Evolutionary conservation across 352 stramenopile genomes (phyloP), one percentile per base, ranked within the genome.

Genomic region (Phytophthora cajani): DNA sequence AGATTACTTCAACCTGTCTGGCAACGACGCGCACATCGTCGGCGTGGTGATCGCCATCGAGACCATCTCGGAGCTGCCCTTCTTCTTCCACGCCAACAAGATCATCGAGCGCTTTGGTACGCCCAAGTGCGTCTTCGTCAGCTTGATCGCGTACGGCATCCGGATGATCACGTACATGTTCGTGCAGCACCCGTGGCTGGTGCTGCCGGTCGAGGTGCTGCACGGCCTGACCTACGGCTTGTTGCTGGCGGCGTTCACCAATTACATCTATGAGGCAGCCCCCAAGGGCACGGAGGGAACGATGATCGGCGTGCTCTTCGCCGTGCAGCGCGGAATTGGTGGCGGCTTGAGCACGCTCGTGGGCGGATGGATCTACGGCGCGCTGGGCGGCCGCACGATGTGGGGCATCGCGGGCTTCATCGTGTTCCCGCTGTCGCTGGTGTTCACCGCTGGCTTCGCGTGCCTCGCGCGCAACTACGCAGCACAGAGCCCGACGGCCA

Each of bases 31-130:
- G 52, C 60, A 72, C 33, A 75, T 85, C 54, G 75, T 85, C 17
- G 78, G 78, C 11, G 62, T 74, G 42, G 78, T 78, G 21, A 80
- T 81, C 33, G 64, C 67, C 32, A 55, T 81, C 25, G 69, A 83
- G 58, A 85, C 75, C 19, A 57, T 80, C 21, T 83, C 75, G 44
- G 75, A 85, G 65, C 58, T 85, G 14, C 78, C 78, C 2, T 75
- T 80, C 55, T 83, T 85, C 72, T 85, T 81, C 66, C 62, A 82
- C 49, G 75, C 78, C n/a, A 78, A 85, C 62, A 72, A 72, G 32
- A 77, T 85, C 55, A 69, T 83, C 53, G 72, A 80, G 30, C 64
- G 71, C 53, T 79, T 72, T 23, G 73, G 78, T 16, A 85, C 77
- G 25, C 27, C 70, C 38, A 81, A 71, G 36, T 78, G 74, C 61